Evolutionary conservation across 768 basidiomycete genomes (phyloP), one percentile per base, ranked within the genome.

Genomic region (Podaxis sp.): DNA sequence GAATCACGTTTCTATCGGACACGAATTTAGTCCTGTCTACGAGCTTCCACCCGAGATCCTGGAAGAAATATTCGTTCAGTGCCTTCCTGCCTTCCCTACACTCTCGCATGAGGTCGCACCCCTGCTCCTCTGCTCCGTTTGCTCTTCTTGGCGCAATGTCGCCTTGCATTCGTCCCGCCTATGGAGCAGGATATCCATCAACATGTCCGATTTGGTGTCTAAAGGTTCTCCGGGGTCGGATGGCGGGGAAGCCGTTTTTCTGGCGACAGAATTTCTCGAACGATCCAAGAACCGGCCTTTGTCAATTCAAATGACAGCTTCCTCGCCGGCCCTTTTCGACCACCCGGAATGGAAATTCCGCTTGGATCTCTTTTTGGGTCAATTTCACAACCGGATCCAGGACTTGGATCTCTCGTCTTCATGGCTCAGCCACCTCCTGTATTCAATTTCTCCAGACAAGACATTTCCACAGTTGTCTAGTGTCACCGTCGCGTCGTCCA

Each of bases 11-110:
- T 15, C 56, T 13, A 30, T 22, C 8, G 15, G 11, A 15, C 22
- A 26, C 12, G 19, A 51, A 40, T 15, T 26, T 11, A 15, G 48
- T 17, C 49, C 52, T 30, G 24, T 53, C 26, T 28, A 54, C 22
- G n/a, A 44, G 7, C 52, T 53, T 17, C 52, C 59, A 0, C 59
- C 59, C 24, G 59, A 61, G 53, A 61, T 61, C 17, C 40, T 61
- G 5, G 59, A 61, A 33, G 59, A 53, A n/a, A 44, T 61, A 3
- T 61, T 61, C 40, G n/a, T 42, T 17, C 26, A 30, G 3, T 61
- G 52, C 6, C 24, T 53, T 15, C 52, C 59, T 26, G 4, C 52
- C 17, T 53, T 53, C n/a, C 39, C 51, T 12, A 19, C 30, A 9
- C 40, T 44, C 30, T 53, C 59, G 3, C 22, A 9, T 36, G n/a